Conservation (phyloP, 768 basidiomycete genomes). For the Suillus weaverae region DNA sequence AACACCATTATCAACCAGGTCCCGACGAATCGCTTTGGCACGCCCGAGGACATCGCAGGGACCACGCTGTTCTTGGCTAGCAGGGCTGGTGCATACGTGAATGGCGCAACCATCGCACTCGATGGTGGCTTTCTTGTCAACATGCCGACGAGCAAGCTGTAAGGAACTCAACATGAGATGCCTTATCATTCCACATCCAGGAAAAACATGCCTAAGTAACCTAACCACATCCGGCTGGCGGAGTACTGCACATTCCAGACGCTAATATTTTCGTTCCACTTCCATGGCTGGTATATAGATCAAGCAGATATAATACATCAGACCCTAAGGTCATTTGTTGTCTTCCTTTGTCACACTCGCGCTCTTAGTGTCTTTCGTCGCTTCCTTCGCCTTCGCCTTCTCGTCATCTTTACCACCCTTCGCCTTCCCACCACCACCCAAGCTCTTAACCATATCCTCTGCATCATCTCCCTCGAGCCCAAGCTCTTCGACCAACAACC, state of each 20-base stretch:
- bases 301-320: constrained; percentile 9
- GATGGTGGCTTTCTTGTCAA: constrained; percentile 58
- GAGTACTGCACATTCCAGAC: not conserved
- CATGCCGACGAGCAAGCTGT: constrained; percentile 37
- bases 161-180: constrained; percentile 6
- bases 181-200: not conserved
- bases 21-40: constrained; percentile 57
- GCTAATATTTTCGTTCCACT: constrained; percentile 2
- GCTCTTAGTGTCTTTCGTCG: constrained; percentile 1
- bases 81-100: constrained; percentile 61
- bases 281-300: constrained; percentile 1
- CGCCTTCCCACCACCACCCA: constrained; percentile 37
- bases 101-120: constrained; percentile 60
- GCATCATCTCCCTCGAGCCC: constrained; percentile 80
- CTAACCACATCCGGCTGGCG: not conserved
- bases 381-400: constrained; percentile 11
- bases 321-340: not conserved
- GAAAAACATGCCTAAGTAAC: not conserved
- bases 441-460: constrained; percentile 67
- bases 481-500: constrained; percentile 68
- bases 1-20: constrained; percentile 43
- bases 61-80: constrained; percentile 62
- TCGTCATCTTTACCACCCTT: constrained; percentile 13
- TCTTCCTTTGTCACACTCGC: constrained; percentile 7
- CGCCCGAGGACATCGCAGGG: constrained; percentile 64